Percentiles rank a stretch among this genome's conserved stretches.
phyloP scores from a whole-genome alignment of 352 stramenopile species.

The Phytophthora podocarpi region DNA sequence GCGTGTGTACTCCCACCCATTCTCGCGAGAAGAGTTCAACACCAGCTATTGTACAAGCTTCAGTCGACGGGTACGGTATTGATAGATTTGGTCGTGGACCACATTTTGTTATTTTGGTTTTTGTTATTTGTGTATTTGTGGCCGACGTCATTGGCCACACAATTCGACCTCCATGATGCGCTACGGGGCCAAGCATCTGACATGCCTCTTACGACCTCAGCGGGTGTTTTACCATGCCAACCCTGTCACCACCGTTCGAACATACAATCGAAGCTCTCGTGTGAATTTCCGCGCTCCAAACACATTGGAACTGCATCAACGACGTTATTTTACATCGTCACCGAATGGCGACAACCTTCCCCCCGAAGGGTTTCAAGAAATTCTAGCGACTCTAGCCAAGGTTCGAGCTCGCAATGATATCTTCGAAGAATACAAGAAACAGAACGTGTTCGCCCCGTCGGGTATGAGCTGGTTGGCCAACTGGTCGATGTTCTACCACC shows the following conservation, averaged over 20 bases:
- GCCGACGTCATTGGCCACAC: background rate
- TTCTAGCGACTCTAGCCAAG: constrained; percentile 24
- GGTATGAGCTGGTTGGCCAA: constrained; percentile 24
- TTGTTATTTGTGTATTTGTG: too few relatives aligned
- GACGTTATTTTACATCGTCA: constrained; percentile 6
- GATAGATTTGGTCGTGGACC: too few relatives aligned
- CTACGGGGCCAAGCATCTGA: too few relatives aligned
- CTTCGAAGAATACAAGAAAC: constrained; percentile 20
- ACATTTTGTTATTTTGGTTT: too few relatives aligned
- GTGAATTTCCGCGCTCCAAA: background rate
- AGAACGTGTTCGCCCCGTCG: constrained; percentile 24
- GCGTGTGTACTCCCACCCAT: too few relatives aligned
- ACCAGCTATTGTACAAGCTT: too few relatives aligned
- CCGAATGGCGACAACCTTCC: background rate
- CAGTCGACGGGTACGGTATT: too few relatives aligned
- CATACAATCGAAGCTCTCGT: background rate
- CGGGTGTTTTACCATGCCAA: background rate
- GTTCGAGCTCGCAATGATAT: constrained; percentile 17
- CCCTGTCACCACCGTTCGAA: background rate
- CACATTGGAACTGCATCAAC: background rate
- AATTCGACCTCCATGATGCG: too few relatives aligned
- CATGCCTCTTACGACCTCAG: background rate
- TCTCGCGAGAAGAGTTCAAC: too few relatives aligned
- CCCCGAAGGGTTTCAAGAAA: constrained; percentile 19
- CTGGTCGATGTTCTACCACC: constrained; percentile 39